Evolutionary conservation across 148 eudicot genomes (phyloP).

Genomic region (Cornus controversa): DNA sequence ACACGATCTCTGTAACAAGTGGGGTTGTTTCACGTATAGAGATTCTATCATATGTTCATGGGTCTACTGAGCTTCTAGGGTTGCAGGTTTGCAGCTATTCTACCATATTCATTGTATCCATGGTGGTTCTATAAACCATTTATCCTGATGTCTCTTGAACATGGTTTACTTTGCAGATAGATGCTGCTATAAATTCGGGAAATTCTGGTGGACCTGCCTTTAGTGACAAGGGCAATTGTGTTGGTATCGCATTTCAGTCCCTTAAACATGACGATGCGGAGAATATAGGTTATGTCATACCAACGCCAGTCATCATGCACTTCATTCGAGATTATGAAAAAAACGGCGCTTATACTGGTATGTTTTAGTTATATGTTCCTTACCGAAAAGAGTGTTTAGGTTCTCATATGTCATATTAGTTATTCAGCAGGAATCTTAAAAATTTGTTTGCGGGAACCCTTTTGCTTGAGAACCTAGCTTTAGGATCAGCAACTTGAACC

Average conservation of each 20-base stretch:
- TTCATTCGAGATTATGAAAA: conserved; percentile 81
- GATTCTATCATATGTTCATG: conserved; percentile 88
- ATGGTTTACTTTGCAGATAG: conserved; percentile 44
- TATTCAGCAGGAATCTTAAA: neutral
- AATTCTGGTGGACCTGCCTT: conserved; percentile 96
- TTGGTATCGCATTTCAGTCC: conserved; percentile 93
- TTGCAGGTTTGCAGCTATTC: conserved; percentile 55
- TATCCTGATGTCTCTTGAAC: conserved; percentile 2
- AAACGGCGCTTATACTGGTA: conserved; percentile 88
- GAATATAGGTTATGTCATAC: conserved; percentile 92
- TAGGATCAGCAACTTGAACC: neutral
- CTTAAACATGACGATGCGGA: conserved; percentile 88
- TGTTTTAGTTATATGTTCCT: conserved; percentile 2
- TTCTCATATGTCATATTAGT: neutral
- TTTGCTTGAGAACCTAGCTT: neutral
- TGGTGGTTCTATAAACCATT: neutral
- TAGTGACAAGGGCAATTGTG: conserved; percentile 78
- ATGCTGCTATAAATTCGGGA: conserved; percentile 94
- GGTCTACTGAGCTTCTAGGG: conserved; percentile 89
- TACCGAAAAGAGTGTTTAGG: neutral
- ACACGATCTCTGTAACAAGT: conserved; percentile 93
- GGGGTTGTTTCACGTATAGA: conserved; percentile 97
- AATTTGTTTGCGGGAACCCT: neutral
- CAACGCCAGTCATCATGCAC: conserved; percentile 86
- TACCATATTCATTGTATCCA: conserved; percentile 1